phyloP scores from a whole-genome alignment of 768 basidiomycete genomes.

The Calocybe cyanea region DNA sequence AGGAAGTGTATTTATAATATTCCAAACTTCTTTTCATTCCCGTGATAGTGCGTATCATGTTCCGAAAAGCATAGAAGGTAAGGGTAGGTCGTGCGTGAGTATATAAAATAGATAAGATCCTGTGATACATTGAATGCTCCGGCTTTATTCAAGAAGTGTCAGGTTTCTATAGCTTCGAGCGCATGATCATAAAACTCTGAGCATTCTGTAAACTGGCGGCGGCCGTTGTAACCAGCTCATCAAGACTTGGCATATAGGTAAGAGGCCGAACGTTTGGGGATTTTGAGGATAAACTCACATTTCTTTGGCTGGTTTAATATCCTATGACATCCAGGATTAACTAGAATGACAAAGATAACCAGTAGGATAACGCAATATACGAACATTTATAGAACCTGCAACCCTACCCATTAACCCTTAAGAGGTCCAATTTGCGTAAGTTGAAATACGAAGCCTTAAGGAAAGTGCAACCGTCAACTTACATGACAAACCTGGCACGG shows the following conservation, averaged over 20 bases:
- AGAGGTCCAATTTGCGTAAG: too few species aligned
- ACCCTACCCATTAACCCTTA: conserved; percentile 84
- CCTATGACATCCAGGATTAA: conserved; percentile 30
- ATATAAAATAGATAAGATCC: conserved; percentile 1
- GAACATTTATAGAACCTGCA: conserved; percentile 62
- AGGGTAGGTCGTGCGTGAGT: background rate
- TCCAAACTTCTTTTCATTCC: too few species aligned
- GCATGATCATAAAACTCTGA: conserved; percentile 37
- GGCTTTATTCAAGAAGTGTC: conserved; percentile 1
- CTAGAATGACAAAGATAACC: conserved; percentile 1
- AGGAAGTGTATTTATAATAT: too few species aligned
- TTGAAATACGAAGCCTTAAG: conserved; percentile 1
- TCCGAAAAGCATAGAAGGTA: too few species aligned
- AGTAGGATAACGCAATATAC: conserved; percentile 17
- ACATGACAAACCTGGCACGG: conserved; percentile 58
- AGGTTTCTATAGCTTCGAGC: conserved; percentile 45
- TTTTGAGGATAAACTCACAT: conserved; percentile 50
- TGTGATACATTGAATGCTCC: background rate
- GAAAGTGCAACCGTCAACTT: conserved; percentile 8
- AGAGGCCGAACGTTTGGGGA: conserved; percentile 5
- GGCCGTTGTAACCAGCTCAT: conserved; percentile 75
- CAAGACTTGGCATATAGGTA: conserved; percentile 49
- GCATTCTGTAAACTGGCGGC: conserved; percentile 50
- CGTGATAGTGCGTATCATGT: too few species aligned
- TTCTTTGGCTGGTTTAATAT: conserved; percentile 80